A percentile compares a stretch with the other conserved stretches of the same genome.
phyloP scores from a whole-genome alignment of 2,329 filamentous ascomycete genomes.

The Venturia effusa region DNA sequence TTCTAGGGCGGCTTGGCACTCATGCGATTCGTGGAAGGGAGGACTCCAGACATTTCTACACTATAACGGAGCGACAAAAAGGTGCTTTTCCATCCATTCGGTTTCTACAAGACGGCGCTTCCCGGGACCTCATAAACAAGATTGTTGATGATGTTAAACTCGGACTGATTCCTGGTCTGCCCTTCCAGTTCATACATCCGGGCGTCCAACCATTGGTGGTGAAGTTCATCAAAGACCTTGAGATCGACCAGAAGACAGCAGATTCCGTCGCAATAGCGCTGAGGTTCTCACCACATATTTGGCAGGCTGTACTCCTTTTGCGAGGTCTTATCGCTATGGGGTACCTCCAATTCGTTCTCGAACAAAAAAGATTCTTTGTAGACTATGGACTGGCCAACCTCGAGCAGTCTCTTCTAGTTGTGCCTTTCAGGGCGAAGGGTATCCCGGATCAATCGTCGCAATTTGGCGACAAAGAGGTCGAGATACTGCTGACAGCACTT shows the following conservation, averaged over 20 bases:
- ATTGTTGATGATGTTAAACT: slow-evolving; percentile 15
- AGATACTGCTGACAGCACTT: slow-evolving; percentile 53
- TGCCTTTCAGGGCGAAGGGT: slow-evolving; percentile 58
- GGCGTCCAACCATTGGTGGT: background rate
- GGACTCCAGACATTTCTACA: background rate
- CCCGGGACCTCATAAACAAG: slow-evolving; percentile 16
- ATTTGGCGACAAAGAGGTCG: slow-evolving; percentile 58
- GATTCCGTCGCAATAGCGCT: background rate
- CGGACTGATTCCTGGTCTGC: slow-evolving; percentile 20
- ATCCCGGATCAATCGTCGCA: slow-evolving; percentile 51
- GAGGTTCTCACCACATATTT: background rate
- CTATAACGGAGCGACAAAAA: background rate
- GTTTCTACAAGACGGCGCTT: slow-evolving; percentile 33
- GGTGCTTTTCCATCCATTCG: slow-evolving; percentile 40
- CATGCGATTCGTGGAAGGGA: background rate
- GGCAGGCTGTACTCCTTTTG: slow-evolving; percentile 39
- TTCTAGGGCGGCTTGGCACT: slow-evolving; percentile 37
- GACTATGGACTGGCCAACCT: slow-evolving; percentile 42
- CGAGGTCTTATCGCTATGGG: slow-evolving; percentile 51
- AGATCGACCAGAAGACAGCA: background rate
- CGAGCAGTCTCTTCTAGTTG: slow-evolving; percentile 27
- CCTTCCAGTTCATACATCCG: background rate
- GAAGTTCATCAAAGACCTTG: background rate
- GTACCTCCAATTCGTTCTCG: slow-evolving; percentile 43
- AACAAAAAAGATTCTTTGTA: slow-evolving; percentile 58